A percentile compares a stretch with the other conserved stretches of the same genome.
phyloP scores from a whole-genome alignment of 2,329 filamentous ascomycete genomes.

The Cryphonectria carpinicola region DNA sequence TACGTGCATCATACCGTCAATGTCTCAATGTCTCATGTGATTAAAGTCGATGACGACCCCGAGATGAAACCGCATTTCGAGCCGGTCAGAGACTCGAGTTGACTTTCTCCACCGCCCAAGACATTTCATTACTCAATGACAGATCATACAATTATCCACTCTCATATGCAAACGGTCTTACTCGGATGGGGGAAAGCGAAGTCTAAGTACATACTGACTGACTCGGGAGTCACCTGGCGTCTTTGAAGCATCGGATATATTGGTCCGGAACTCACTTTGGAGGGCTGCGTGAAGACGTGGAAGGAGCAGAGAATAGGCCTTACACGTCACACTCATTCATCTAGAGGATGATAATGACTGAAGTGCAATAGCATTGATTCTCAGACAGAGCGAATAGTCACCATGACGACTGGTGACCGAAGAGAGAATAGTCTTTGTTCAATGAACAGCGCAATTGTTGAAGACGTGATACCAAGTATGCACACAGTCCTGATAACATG shows the following conservation, averaged over 20 bases:
- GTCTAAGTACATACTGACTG: not conserved
- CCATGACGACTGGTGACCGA: not conserved
- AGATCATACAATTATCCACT: not conserved
- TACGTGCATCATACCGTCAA: not conserved
- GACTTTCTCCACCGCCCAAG: not conserved
- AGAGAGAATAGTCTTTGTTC: not conserved
- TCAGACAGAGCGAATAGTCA: not conserved
- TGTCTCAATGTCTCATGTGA: not conserved
- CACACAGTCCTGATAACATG: not conserved
- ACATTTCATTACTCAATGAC: not conserved
- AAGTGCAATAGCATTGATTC: not conserved
- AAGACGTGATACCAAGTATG: not conserved
- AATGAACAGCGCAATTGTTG: not conserved
- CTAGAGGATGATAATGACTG: not conserved
- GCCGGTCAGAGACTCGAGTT: not conserved
- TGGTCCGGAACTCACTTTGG: not conserved
- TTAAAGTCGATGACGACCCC: not conserved
- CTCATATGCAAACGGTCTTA: not conserved
- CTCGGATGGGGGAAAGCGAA: not conserved
- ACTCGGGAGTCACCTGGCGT: not conserved
- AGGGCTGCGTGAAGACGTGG: not conserved
- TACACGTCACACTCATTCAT: not conserved
- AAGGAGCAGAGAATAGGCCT: not conserved
- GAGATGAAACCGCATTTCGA: not conserved
- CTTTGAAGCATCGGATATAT: not conserved